Base-by-base conservation (phyloP, 768 basidiomycete genomes). In the Cyathus striatus region DNA sequence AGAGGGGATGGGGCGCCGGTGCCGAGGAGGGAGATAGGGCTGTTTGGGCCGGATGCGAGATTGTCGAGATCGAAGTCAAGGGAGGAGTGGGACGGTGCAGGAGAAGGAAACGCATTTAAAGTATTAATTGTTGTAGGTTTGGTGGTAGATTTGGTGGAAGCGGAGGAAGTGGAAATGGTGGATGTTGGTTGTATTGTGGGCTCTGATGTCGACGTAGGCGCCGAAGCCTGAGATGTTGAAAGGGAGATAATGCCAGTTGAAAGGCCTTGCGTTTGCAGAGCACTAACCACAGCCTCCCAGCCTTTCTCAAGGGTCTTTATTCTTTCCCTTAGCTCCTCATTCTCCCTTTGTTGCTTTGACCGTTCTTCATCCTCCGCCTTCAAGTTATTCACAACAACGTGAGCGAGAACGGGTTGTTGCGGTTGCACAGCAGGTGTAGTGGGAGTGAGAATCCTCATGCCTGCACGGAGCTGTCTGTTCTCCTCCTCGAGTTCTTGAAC, bases 401-500 rank as follows among this genome's bases (percentile, higher is more conserved):
- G 49, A 23, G 61, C 49, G 18, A 63, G 36, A 37, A 65, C 56
- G 26, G 62, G 45, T n/a, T n/a, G n/a, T n/a, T n/a, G n/a, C n/a
- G n/a, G n/a, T n/a, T n/a, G n/a, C n/a, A n/a, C n/a, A n/a, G n/a
- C n/a, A n/a, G n/a, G n/a, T n/a, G n/a, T n/a, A 16, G 38, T 44
- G 46, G 60, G 45, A 42, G 45, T 40, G 17, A 59, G 49, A 23
- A 59, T 33, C 30, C 58, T 56, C 21, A 68, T 60, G 27, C 80
- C 78, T 9, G 82, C 76, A 3, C 83, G 76, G 20, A 90, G 78
- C 33, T 75, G 76, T 26, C 81, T 66, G 62, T 95, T 94, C 71
- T 94, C 91, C 43, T 83, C 83, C 67, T 90, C 85, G 44, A 90
- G 82, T 59, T 86, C 81, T 10, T 69, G 59, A 3, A 90, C 86